Conservation (phyloP, 208 protist genomes). For the Entamoeba nuttalli region DNA sequence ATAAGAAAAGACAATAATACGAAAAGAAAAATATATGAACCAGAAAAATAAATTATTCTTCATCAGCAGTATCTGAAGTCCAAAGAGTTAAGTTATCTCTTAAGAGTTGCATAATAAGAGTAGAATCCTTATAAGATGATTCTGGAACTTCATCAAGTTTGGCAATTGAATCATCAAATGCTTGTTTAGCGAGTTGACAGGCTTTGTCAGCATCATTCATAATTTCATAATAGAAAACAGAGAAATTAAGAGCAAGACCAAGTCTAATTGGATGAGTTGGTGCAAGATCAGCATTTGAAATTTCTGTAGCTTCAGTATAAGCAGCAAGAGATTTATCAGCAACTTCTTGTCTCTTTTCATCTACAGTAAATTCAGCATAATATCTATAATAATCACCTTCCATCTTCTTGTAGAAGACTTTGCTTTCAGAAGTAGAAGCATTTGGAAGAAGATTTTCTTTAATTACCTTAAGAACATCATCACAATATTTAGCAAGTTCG, state of each 20-base stretch:
- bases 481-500: slow-evolving; percentile 88
- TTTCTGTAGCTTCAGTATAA: slow-evolving; percentile 49
- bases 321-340: slow-evolving; percentile 43
- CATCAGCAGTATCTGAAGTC: slow-evolving; percentile 39
- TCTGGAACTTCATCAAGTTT: slow-evolving; percentile 88
- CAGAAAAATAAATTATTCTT: background rate
- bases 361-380: slow-evolving; percentile 79
- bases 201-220: slow-evolving; percentile 77
- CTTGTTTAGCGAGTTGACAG: slow-evolving; percentile 65
- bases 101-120: slow-evolving; percentile 93
- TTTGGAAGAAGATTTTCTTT: slow-evolving; percentile 80
- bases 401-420: slow-evolving; percentile 65
- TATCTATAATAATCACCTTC: slow-evolving; percentile 75
- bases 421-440: slow-evolving; percentile 58
- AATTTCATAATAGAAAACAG: slow-evolving; percentile 98
- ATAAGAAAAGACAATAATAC: no score
- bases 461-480: slow-evolving; percentile 81
- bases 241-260: slow-evolving; percentile 95
- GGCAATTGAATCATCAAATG: slow-evolving; percentile 78
- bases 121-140: slow-evolving; percentile 90
- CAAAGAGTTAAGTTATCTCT: slow-evolving; percentile 95
- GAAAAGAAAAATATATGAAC: no score
- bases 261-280: slow-evolving; percentile 90
- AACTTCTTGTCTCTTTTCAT: slow-evolving; percentile 42
- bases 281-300: slow-evolving; percentile 44